Base-by-base conservation (phyloP, 805 yeast genomes). In the Clavispora carvajalis region DNA sequence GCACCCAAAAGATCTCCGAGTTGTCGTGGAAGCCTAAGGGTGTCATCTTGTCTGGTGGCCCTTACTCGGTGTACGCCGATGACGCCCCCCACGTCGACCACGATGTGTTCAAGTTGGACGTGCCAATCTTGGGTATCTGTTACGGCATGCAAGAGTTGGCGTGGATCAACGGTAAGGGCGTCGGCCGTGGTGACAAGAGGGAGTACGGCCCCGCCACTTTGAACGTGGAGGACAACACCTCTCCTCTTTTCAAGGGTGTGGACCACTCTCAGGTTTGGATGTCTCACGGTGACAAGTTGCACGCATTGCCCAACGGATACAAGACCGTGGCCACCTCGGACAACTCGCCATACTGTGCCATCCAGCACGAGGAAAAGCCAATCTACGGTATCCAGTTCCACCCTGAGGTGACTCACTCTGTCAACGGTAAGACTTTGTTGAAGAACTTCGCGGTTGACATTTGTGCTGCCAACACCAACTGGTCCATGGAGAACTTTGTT, bases 141-240 rank as follows among this genome's bases (percentile, higher is more conserved):
- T 93, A 93, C 70, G 99, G 99, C 67, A 85, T 93, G 91, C 99
- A 93, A 75, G 99, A 93, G 71, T 72, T 93, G 53, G 99, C 99
- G 40, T 91, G 98, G 98, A 82, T 89, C 58, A 87, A 87, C 66
- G 95, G 95, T 66, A 85, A 86, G 64, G 85, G 85, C 52, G 99
- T 93, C 45, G 86, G 88, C 44, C 83, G 96, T 65, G 95, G 96
- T 67, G 96, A 87, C 58, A 90, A 91, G 76, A 82, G 98, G 69
- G 99, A 93, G 71, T 93, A 91, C 61, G 99, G 99, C 46, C 96
- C 96, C 37, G 96, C 99, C 46, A 80, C 85, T 44, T 75, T 93
- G 62, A 74, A 80, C 52, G 95, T 88, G 42, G 72, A 76, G 54
- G 93, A 87, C 59, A 49, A 67, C 31, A 42, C 65, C 16, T 79